Evolutionary conservation across 805 yeast genomes (phyloP).

Genomic region (Debaryomyces maramus): DNA sequence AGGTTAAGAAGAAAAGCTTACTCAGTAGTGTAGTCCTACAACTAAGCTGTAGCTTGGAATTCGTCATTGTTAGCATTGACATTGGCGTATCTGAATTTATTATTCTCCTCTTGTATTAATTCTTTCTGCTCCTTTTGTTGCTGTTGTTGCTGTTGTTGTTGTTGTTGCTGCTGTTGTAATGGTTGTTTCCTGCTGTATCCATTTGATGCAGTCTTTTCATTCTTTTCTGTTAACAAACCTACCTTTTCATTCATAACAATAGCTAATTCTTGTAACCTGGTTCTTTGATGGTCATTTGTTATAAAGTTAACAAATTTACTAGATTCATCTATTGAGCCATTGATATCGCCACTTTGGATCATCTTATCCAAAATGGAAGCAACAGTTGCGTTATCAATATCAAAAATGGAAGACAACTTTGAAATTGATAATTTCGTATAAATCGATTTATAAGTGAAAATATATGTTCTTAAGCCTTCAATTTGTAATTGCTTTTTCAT

Average conservation of each 20-base stretch:
- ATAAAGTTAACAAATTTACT: conserved; percentile 61
- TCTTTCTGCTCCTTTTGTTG: conserved; percentile 33
- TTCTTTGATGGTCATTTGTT: conserved; percentile 72
- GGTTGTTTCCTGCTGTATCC: conserved; percentile 54
- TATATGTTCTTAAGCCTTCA: conserved; percentile 90
- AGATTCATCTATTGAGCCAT: conserved; percentile 71
- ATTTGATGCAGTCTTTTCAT: conserved; percentile 78
- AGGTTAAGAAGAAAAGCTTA: conserved; percentile 1
- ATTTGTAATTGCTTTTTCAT: conserved; percentile 76
- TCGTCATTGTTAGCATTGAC: conserved; percentile 46
- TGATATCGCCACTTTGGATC: conserved; percentile 75
- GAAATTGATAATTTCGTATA: conserved; percentile 72
- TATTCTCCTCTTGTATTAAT: conserved; percentile 36
- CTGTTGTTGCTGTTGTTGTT: conserved; percentile 33
- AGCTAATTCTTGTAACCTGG: conserved; percentile 86
- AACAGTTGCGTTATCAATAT: conserved; percentile 56
- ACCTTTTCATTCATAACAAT: conserved; percentile 81
- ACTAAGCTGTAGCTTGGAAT: conserved; percentile 35
- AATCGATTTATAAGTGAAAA: conserved; percentile 77
- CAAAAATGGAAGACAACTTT: conserved; percentile 66
- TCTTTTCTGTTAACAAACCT: conserved; percentile 73
- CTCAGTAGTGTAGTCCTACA: not conserved
- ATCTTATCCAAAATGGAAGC: conserved; percentile 67
- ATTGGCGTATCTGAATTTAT: conserved; percentile 45
- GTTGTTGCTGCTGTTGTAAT: conserved; percentile 35